Percentiles rank a stretch among this genome's conserved stretches.
These are phyloP conservation scores for Sherardia arvensis DNA, from an alignment of 257 asterid genomes.

Conservation along the genomic window DNA sequence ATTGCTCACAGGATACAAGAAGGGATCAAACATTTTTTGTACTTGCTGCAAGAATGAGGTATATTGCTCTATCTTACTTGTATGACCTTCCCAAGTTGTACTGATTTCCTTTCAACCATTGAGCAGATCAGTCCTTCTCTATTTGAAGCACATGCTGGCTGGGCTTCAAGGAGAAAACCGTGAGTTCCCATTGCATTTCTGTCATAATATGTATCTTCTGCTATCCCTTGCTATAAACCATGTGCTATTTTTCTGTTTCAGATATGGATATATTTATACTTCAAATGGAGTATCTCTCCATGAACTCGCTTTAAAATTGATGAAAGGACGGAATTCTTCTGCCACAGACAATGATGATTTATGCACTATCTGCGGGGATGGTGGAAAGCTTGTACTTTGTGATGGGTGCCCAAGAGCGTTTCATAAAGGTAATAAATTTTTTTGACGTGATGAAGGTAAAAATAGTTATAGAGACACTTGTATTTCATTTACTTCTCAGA, in stretches of 20 bases:
- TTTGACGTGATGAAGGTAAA: too few relatives aligned
- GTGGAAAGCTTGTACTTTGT: conserved; percentile 96
- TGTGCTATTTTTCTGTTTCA: conserved; percentile 22
- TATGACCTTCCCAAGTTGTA: conserved; percentile 9
- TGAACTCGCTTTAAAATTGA: conserved; percentile 72
- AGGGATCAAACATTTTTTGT: conserved; percentile 81
- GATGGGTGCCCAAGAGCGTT: conserved; percentile 99
- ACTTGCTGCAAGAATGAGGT: conserved; percentile 86
- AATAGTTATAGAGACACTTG: conserved; percentile 14
- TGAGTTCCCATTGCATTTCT: conserved; percentile 30
- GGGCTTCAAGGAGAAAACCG: conserved; percentile 98
- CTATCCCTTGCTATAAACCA: not conserved
- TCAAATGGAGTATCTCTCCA: conserved; percentile 97
- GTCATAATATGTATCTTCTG: conserved; percentile 10
- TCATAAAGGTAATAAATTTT: conserved; percentile 99
- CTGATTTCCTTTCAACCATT: conserved; percentile 8
- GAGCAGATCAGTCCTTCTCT: conserved; percentile 93
- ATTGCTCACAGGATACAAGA: conserved; percentile 85
- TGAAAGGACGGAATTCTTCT: conserved; percentile 66
- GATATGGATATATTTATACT: conserved; percentile 90
- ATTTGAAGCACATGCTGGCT: conserved; percentile 99
- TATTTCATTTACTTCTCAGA: not conserved
- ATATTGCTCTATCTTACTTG: conserved; percentile 13
- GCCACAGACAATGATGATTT: conserved; percentile 75
- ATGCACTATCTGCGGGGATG: conserved; percentile 98